These are phyloP conservation scores for Xylariales sp. DNA, from an alignment of 2,329 filamentous ascomycete species.

Conservation along the genomic window DNA sequence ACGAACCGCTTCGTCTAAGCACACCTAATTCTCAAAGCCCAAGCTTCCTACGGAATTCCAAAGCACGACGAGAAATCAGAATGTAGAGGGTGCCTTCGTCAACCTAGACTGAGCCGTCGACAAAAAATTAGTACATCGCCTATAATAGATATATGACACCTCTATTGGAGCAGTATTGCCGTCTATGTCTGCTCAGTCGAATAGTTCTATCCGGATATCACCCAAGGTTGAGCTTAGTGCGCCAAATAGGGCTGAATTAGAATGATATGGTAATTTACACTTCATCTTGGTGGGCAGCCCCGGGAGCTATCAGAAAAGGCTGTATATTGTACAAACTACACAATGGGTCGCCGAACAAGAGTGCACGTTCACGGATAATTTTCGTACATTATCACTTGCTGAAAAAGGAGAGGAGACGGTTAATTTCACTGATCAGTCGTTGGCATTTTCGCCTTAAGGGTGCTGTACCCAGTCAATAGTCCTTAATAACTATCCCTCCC, in stretches of 20 bases:
- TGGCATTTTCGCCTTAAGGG: slow-evolving; percentile 15
- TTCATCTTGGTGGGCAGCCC: neutral
- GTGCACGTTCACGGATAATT: neutral
- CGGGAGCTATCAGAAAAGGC: neutral
- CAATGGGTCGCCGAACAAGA: neutral
- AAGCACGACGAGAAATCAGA: too few relatives aligned
- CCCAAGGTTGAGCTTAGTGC: neutral
- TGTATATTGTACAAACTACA: neutral
- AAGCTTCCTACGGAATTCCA: too few relatives aligned
- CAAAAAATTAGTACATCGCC: neutral
- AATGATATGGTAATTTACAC: neutral
- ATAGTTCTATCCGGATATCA: neutral
- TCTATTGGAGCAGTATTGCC: neutral
- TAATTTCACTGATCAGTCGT: slow-evolving; percentile 26
- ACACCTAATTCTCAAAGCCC: neutral
- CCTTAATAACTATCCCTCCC: slow-evolving; percentile 7
- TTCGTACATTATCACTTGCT: neutral
- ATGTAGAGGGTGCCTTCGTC: neutral
- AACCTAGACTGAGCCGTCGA: neutral
- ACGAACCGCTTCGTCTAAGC: neutral
- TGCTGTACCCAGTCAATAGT: slow-evolving; percentile 20
- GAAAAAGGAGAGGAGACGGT: neutral
- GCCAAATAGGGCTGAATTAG: neutral
- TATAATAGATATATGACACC: too few relatives aligned
- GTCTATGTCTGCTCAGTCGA: neutral